A percentile compares a stretch with the other conserved stretches of the same genome.
phyloP scores from a whole-genome alignment of 1,284 basidiomycete genomes.

The Pseudozyma sp. region DNA sequence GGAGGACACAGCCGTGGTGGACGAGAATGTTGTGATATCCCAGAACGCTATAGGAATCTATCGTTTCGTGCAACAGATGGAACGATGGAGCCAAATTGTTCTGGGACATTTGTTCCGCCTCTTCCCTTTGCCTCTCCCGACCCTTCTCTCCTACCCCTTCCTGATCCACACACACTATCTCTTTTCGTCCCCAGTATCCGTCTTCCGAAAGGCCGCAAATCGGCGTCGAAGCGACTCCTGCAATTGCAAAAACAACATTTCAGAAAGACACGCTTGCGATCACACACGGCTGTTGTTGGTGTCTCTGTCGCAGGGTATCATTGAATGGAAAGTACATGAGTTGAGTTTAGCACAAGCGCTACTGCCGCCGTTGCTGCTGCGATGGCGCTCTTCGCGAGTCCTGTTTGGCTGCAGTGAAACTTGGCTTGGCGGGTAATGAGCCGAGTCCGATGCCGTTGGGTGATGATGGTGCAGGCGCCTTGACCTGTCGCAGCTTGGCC shows the following conservation, averaged over 20 bases:
- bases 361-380: slow-evolving; percentile 4
- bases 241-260: too few relatives aligned
- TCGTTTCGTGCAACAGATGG: slow-evolving; percentile 32
- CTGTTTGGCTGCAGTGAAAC: slow-evolving; percentile 1
- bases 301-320: slow-evolving; percentile 2
- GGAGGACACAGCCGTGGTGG: slow-evolving; percentile 40
- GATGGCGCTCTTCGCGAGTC: neutral
- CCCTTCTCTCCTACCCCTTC: neutral
- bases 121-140: neutral
- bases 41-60: slow-evolving; percentile 58
- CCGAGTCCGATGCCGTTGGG: neutral
- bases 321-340: slow-evolving; percentile 2
- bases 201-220: too few relatives aligned
- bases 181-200: too few relatives aligned
- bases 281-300: too few relatives aligned
- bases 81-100: slow-evolving; percentile 49
- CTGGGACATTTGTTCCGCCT: slow-evolving; percentile 46
- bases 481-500: slow-evolving; percentile 33
- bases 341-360: neutral
- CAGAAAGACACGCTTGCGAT: too few relatives aligned
- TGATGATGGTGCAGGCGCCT: slow-evolving; percentile 10
- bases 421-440: slow-evolving; percentile 33
- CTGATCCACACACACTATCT: too few relatives aligned
- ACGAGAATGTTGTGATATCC: slow-evolving; percentile 58
- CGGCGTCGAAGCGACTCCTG: too few relatives aligned